Percentiles rank a stretch among this genome's conserved stretches.
phyloP scores from a whole-genome alignment of 345 rosid genomes.

The Citrus medica region DNA sequence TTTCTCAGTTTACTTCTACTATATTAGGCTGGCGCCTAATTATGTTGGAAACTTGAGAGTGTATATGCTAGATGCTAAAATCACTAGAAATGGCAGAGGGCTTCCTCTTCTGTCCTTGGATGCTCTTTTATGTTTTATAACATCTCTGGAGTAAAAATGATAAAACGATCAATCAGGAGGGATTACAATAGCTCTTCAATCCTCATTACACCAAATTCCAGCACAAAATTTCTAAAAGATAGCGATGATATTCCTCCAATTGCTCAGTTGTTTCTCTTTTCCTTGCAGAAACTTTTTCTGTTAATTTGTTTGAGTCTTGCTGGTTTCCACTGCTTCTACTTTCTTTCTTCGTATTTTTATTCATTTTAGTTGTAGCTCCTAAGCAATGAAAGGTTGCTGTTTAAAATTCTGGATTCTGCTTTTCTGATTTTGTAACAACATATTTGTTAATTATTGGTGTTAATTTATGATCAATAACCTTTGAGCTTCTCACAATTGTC shows the following conservation, averaged over 20 bases:
- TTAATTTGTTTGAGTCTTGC: background rate
- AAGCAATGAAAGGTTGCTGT: background rate
- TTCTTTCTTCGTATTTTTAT: background rate
- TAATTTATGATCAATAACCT: background rate
- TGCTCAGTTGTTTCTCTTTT: background rate
- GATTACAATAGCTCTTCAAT: background rate
- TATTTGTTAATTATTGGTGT: background rate
- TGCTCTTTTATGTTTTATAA: too few species aligned
- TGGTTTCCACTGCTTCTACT: background rate
- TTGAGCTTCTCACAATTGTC: background rate
- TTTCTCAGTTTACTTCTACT: background rate
- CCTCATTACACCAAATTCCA: background rate
- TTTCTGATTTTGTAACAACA: background rate
- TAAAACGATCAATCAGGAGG: too few species aligned
- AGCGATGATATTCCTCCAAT: background rate
- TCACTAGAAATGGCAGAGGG: too few species aligned
- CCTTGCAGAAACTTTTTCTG: background rate
- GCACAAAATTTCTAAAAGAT: background rate
- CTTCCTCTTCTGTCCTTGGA: too few species aligned
- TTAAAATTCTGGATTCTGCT: background rate
- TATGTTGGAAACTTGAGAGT: background rate
- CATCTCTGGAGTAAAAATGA: too few species aligned
- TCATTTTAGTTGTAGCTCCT: background rate
- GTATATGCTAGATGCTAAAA: too few species aligned
- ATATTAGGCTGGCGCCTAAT: background rate